Evolutionary conservation across 495 filamentous ascomycete genomes (phyloP), one percentile per base, ranked within the genome.

Genomic region (Xylaria nigripes): DNA sequence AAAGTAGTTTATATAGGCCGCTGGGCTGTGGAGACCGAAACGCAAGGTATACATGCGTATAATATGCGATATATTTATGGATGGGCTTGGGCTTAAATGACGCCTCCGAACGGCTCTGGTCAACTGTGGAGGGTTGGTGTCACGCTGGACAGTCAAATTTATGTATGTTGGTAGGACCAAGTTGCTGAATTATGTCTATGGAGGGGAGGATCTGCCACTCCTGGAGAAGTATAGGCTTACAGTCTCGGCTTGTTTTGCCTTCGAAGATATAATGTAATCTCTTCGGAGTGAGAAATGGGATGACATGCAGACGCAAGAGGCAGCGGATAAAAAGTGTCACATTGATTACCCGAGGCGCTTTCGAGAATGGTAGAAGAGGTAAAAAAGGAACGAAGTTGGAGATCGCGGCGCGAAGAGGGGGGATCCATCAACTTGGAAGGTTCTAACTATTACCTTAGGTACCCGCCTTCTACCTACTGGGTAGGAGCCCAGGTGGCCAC

Each of bases 11-110:
- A 34, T 48, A 22, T 23, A 19, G 29, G 22, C n/a, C 45, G 43
- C 36, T 22, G 46, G 51, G 51, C 51, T 54, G 51, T 54, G 45
- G 45, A 27, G 45, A 36, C 21, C 21, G 23, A n/a, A 54, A 27
- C 29, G 45, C 44, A 22, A 41, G 8, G 51, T n/a, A n/a, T 36
- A 3, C 13, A n/a, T 36, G 32, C 16, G n/a, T 40, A 12, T 12
- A 12, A 18, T 36, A 54, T 48, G 51, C 51, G 47, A 32, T 16
- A 41, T 30, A n/a, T 38, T 16, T 18, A 40, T 18, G 36, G 36
- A 46, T 46, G 43, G 51, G 44, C 30, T 42, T 24, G 13, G 32
- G 32, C 32, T 36, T 10, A 12, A 12, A 36, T 36, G 32, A 12
- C 13, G 32, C 27, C 4, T 15, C 8, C 13, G 25, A 46, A 46